phyloP scores from a whole-genome alignment of 805 yeast genomes.

The Yarrowia divulgata region DNA sequence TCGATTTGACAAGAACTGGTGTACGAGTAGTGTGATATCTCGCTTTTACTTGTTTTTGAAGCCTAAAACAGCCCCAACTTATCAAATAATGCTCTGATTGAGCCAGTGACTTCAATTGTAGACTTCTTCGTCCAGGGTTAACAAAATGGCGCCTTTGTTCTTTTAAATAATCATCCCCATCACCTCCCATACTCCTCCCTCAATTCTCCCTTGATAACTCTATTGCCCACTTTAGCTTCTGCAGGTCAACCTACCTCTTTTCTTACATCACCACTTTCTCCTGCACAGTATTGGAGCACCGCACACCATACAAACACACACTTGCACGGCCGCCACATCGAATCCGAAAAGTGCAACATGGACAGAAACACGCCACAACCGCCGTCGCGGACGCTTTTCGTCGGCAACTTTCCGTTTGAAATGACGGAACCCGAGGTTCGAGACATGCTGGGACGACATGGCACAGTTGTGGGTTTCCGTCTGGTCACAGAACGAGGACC shows the following conservation, averaged over 20 bases:
- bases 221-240: neutral
- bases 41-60: too few species aligned
- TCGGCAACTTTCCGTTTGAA: constrained; percentile 48
- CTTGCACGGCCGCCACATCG: neutral
- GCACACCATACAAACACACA: neutral
- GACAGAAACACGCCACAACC: constrained; percentile 39
- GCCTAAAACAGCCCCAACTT: too few species aligned
- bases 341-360: neutral
- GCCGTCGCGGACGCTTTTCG: constrained; percentile 43
- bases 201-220: neutral
- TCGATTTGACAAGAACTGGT: too few species aligned
- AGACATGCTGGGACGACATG: constrained; percentile 42
- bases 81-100: too few species aligned
- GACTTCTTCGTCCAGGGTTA: too few species aligned
- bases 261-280: constrained; percentile 5
- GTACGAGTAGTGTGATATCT: too few species aligned
- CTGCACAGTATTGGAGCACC: neutral
- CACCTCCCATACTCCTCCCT: neutral
- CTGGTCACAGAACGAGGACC: constrained; percentile 45
- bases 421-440: constrained; percentile 43
- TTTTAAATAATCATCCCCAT: too few species aligned
- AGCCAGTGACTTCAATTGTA: too few species aligned
- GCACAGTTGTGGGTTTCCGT: constrained; percentile 42
- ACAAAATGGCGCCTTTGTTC: too few species aligned
- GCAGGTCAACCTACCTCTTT: constrained; percentile 14